A percentile compares a stretch with the other conserved stretches of the same genome.
phyloP scores from a whole-genome alignment of 148 eudicot species.

The Persicaria tinctoria region DNA sequence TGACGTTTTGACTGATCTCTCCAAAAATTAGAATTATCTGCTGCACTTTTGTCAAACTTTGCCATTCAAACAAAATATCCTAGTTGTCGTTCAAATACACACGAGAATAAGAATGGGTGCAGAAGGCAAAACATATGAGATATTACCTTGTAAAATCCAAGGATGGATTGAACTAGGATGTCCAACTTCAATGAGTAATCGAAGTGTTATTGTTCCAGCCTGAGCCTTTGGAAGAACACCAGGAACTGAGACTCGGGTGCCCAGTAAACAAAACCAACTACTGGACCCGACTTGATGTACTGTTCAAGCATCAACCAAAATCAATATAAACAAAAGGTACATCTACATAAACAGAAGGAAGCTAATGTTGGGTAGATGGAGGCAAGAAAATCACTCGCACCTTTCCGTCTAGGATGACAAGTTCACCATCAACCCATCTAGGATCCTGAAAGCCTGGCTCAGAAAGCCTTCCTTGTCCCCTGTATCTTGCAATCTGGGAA shows the following conservation, averaged over 20 bases:
- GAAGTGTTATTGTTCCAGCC: slow-evolving; percentile 37
- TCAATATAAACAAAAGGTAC: neutral
- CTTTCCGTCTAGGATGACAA: slow-evolving; percentile 93
- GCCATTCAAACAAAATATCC: neutral
- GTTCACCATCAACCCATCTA: slow-evolving; percentile 99
- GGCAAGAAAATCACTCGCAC: slow-evolving; percentile 23
- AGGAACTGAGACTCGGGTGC: slow-evolving; percentile 78
- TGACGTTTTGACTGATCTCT: too few relatives aligned
- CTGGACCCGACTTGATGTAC: slow-evolving; percentile 83
- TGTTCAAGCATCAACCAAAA: slow-evolving; percentile 26
- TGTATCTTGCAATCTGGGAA: slow-evolving; percentile 83
- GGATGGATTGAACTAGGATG: neutral
- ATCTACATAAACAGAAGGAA: neutral
- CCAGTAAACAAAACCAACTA: slow-evolving; percentile 93
- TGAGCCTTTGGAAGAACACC: slow-evolving; percentile 85
- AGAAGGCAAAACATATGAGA: neutral
- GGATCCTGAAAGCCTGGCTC: slow-evolving; percentile 78
- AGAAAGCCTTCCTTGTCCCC: slow-evolving; percentile 95
- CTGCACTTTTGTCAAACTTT: neutral
- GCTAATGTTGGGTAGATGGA: neutral
- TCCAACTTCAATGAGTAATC: neutral
- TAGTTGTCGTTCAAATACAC: neutral
- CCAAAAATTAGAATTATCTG: too few relatives aligned
- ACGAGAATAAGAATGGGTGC: neutral
- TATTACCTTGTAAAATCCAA: neutral